Base-by-base conservation (phyloP, 805 yeast genomes). In the Hemisphaericaspora nanyangensis region DNA sequence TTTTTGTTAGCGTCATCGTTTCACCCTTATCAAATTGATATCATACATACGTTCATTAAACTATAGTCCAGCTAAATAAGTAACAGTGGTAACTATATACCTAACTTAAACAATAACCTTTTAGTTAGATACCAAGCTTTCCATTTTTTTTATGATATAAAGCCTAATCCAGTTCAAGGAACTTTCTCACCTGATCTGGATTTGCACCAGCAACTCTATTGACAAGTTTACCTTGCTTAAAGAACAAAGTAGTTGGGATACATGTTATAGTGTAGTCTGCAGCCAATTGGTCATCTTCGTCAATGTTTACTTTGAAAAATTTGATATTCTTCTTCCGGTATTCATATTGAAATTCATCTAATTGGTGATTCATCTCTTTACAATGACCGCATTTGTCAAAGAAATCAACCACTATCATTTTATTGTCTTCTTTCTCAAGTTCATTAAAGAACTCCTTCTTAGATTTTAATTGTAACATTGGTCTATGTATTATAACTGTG, bases 381-480 rank as follows among this genome's bases (percentile, higher is more conserved):
- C 98, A 90, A 45, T 97, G 97, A 50, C 96, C 96, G 66, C 98
- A 90, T 95, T 96, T 89, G 45, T 88, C 80, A 56, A 96, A 97
- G 60, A 77, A 88, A 74, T 89, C 91, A 72, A 91, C 96, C 48
- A 90, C 85, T 52, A 91, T 30, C 41, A 41, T 37, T 17, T 16
- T 15, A 17, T 41, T 41, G n/a, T 41, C 22, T n/a, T 34, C 31
- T 13, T 34, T 33, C 18, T 32, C 34, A 17, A 41, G 33, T 20
- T 38, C 44, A 6, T 40, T 16, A 6, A 33, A 37, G 13, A 41
- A 34, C 27, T 41, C 41, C 30, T 41, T 40, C 27, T 33, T 41
- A 12, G 36, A 17, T 8, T 33, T 27, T 20, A 41, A 31, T 31
- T 41, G 38, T 22, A 41, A 38, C 44, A 41, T 41, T n/a, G 7